A percentile compares a stretch with the other conserved stretches of the same genome.
Conservation (phyloP, 2,329 filamentous ascomycete species). For the Anthostomella pinea region DNA sequence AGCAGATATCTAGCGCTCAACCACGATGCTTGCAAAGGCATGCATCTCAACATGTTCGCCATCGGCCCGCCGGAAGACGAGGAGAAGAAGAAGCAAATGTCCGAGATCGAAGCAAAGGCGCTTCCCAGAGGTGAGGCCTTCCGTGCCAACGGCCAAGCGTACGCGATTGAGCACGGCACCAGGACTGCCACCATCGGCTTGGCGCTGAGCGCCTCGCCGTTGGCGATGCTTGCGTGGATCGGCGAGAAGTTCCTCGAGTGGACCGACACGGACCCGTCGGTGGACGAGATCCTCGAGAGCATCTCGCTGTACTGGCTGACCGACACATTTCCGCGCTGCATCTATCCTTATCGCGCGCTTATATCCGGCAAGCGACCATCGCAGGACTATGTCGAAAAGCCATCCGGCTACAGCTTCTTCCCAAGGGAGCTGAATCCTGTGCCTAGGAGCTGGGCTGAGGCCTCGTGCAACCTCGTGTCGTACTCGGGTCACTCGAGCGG, state of each 20-base stretch:
- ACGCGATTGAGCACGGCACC: slow-evolving; percentile 9
- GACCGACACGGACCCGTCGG: slow-evolving; percentile 5
- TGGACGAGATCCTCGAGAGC: slow-evolving; percentile 8
- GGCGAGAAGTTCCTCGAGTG: slow-evolving; percentile 12
- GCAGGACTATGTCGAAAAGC: too few species aligned
- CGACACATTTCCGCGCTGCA: slow-evolving; percentile 5
- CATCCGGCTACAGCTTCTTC: too few species aligned
- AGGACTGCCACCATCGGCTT: slow-evolving; percentile 8
- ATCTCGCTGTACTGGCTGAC: slow-evolving; percentile 10
- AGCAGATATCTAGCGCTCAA: slow-evolving; percentile 3
- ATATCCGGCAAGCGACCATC: too few species aligned
- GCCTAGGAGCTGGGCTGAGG: too few species aligned
- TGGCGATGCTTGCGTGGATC: slow-evolving; percentile 9
- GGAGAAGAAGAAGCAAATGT: too few species aligned
- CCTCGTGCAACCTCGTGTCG: too few species aligned
- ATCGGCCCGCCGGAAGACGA: too few species aligned
- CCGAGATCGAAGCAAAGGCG: too few species aligned
- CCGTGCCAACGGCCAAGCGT: slow-evolving; percentile 2
- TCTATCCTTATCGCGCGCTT: too few species aligned
- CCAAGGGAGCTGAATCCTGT: too few species aligned
- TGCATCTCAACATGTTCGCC: too few species aligned
- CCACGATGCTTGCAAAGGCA: slow-evolving; percentile 9
- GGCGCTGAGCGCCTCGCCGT: slow-evolving; percentile 6
- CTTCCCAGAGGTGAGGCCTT: slow-evolving; percentile 1
- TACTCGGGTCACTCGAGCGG: too few species aligned